phyloP scores from a whole-genome alignment of 2,329 filamentous ascomycete genomes.

The Teratosphaeria epicoccoides region DNA sequence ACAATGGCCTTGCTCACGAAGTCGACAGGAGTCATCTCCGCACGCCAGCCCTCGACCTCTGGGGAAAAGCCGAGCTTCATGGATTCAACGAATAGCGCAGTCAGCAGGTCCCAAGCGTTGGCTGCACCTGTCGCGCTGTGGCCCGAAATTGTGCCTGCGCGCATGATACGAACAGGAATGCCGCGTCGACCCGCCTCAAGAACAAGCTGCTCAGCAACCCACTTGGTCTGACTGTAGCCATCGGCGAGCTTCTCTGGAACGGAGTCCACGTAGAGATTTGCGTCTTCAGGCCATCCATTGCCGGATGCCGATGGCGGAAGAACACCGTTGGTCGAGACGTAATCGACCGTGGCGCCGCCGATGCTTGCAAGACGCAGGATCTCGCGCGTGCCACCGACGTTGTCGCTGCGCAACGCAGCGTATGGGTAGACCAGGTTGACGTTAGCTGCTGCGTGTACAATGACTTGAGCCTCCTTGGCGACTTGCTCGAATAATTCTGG shows the following conservation, averaged over 20 bases:
- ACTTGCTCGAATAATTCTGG: slow-evolving; percentile 56
- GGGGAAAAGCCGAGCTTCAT: slow-evolving; percentile 61
- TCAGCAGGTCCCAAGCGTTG: slow-evolving; percentile 69
- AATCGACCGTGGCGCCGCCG: slow-evolving; percentile 61
- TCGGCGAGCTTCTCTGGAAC: slow-evolving; percentile 60
- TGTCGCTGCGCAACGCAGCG: slow-evolving; percentile 61
- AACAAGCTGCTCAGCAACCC: slow-evolving; percentile 68
- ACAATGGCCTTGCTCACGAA: slow-evolving; percentile 67
- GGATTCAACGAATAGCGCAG: slow-evolving; percentile 66
- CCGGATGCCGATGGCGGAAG: slow-evolving; percentile 53
- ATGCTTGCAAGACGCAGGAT: slow-evolving; percentile 59
- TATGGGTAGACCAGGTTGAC: slow-evolving; percentile 78
- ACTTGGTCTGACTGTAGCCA: slow-evolving; percentile 71
- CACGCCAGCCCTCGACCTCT: slow-evolving; percentile 62
- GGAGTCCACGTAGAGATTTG: slow-evolving; percentile 55
- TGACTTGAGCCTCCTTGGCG: slow-evolving; percentile 55
- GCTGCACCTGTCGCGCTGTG: slow-evolving; percentile 65
- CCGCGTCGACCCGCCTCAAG: slow-evolving; percentile 58
- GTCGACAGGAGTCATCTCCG: slow-evolving; percentile 77
- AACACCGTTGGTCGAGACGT: slow-evolving; percentile 72
- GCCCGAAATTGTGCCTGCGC: slow-evolving; percentile 67
- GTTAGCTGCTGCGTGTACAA: slow-evolving; percentile 66
- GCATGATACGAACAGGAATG: slow-evolving; percentile 59
- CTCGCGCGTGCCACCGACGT: slow-evolving; percentile 69
- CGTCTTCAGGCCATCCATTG: slow-evolving; percentile 60